Evolutionary conservation across 495 filamentous ascomycete genomes (phyloP), one percentile per base, ranked within the genome.

Genomic region (Astrothelium subdiscretum): DNA sequence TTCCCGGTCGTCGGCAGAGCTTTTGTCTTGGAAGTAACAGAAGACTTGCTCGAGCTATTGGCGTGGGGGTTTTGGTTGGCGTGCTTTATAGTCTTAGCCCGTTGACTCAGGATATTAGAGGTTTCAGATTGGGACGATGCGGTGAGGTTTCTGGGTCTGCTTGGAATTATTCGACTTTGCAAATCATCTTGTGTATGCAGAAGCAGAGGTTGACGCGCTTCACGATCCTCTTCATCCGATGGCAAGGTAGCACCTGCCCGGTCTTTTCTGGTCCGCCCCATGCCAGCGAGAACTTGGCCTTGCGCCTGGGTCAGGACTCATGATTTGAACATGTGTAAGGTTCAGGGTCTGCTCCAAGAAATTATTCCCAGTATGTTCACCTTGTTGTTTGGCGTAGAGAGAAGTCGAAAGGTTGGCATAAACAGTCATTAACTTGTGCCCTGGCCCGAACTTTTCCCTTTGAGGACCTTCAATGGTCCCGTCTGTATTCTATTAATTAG

Each of bases 1-100:
- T 64, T 61, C 60, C 67, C 67, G 13, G 66, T 29, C 60, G 73
- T 68, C 32, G 68, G 44, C 22, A 42, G 18, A 11, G 32, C 57
- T 52, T 63, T 44, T 26, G 26, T 29, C 6, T 11, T 27, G 20
- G 48, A 15, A 54, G 6, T 6, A 10, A 29, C 20, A 26, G 4
- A 54, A 29, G 48, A 26, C 8, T 64, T 66, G 26, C 18, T 12
- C 11, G 54, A 62, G 40, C 2, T 62, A 61, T 64, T 66, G 62
- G 22, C 52, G 32, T 11, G 40, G 62, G 31, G 58, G 54, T 61
- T 62, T 58, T 31, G 57, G 60, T 58, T 59, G 40, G 59, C 52
- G 15, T 2, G 10, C 59, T 29, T 35, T 15, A 13, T 24, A 24
- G 32, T n/a, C n/a, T 13, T 38, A 13, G 20, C 2, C 40, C 31